Conservation (phyloP, 768 basidiomycete genomes). For the Trametes coccinea region DNA sequence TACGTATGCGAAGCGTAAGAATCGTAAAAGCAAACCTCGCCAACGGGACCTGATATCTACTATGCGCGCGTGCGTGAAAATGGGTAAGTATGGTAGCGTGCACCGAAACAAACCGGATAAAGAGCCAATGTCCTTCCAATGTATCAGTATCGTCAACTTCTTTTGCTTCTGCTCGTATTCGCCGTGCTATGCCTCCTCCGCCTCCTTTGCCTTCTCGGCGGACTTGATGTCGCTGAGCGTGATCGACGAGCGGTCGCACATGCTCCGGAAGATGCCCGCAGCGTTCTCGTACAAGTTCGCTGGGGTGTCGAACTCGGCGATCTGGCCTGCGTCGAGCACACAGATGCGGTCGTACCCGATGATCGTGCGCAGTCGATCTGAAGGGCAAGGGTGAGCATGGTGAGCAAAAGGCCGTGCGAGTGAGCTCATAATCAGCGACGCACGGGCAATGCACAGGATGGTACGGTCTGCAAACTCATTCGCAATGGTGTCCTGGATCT, state of each 20-base stretch:
- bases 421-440: slow-evolving; percentile 31
- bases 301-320: slow-evolving; percentile 87
- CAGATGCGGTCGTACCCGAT: slow-evolving; percentile 87
- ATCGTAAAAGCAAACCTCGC: neutral
- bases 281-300: slow-evolving; percentile 54
- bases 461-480: slow-evolving; percentile 83
- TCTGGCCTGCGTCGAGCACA: slow-evolving; percentile 79
- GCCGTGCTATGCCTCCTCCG: neutral
- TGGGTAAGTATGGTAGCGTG: no score
- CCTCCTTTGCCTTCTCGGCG: slow-evolving; percentile 33
- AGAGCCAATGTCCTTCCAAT: no score
- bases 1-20: neutral
- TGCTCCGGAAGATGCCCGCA: slow-evolving; percentile 76
- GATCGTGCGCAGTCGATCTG: slow-evolving; percentile 85
- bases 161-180: no score
- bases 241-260: slow-evolving; percentile 86
- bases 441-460: slow-evolving; percentile 84
- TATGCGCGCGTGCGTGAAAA: no score
- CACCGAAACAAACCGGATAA: no score
- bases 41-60: no score
- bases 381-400: neutral
- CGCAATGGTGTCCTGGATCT: slow-evolving; percentile 90
- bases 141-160: no score
- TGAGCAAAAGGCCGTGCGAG: neutral
- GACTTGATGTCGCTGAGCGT: slow-evolving; percentile 64